Evolutionary conservation across 2,329 filamentous ascomycete genomes (phyloP).

Genomic region (Parafenestella ontariensis): DNA sequence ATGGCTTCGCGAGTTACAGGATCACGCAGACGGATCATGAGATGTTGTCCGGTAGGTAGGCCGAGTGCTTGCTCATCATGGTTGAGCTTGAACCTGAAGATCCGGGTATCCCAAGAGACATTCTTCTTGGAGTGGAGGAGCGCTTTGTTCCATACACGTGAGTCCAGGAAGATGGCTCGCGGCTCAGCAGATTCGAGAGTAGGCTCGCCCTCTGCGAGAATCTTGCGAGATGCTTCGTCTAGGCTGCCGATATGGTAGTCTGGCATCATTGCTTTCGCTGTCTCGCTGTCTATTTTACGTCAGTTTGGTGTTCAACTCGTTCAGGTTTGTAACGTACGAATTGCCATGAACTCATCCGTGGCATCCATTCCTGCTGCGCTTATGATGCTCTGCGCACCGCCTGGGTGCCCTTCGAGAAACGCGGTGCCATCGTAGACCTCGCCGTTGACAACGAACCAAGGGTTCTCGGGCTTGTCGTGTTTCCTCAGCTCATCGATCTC

Average conservation of each 20-base stretch:
- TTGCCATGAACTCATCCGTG: conserved; percentile 89
- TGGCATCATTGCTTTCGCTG: conserved; percentile 88
- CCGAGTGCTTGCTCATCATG: conserved; percentile 74
- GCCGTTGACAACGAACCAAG: conserved; percentile 89
- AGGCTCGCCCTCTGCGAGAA: conserved; percentile 59
- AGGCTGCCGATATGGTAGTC: conserved; percentile 84
- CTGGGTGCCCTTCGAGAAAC: conserved; percentile 84
- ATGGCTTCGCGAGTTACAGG: conserved; percentile 73
- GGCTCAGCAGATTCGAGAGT: conserved; percentile 54
- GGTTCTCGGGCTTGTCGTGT: conserved; percentile 69
- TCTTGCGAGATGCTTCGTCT: conserved; percentile 63
- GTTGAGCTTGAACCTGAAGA: conserved; percentile 83
- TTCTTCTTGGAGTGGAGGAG: conserved; percentile 71
- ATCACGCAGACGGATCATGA: conserved; percentile 82
- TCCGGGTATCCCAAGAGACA: conserved; percentile 78
- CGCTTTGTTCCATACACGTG: conserved; percentile 76
- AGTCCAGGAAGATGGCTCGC: conserved; percentile 71
- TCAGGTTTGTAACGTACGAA: conserved; percentile 67
- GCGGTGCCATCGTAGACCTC: conserved; percentile 87
- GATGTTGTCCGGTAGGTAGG: conserved; percentile 82
- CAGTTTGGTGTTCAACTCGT: conserved; percentile 20
- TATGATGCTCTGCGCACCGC: conserved; percentile 83
- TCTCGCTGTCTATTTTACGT: conserved; percentile 75
- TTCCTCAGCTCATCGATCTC: conserved; percentile 73
- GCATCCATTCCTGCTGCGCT: conserved; percentile 82